Percentiles rank a stretch among this genome's conserved stretches.
These are phyloP conservation scores for Xylariaceae sp. DNA, from an alignment of 2,329 filamentous ascomycete species.

Conservation along the genomic window DNA sequence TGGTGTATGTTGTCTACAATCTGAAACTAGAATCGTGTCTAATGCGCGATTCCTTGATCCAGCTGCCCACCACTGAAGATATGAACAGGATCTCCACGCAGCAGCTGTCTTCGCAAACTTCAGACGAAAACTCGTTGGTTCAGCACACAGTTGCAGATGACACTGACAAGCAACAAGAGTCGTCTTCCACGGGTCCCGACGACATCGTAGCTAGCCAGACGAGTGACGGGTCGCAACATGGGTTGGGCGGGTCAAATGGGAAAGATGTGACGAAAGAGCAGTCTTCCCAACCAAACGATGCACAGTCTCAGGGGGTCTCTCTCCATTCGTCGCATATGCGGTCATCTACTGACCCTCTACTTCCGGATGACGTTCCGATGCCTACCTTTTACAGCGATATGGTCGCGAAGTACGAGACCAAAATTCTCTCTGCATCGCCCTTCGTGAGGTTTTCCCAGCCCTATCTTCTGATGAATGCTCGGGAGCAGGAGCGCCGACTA, in stretches of 20 bases:
- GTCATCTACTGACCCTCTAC: conserved; percentile 47
- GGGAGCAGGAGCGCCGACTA: conserved; percentile 82
- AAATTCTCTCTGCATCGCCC: conserved; percentile 88
- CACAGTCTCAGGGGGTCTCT: conserved; percentile 31
- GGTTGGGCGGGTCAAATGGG: conserved; percentile 1
- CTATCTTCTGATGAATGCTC: conserved; percentile 84
- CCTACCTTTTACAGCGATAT: conserved; percentile 94
- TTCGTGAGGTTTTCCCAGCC: conserved; percentile 95
- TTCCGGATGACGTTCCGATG: conserved; percentile 74
- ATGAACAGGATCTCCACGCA: conserved; percentile 36
- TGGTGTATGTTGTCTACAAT: conserved; percentile 99
- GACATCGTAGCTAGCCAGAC: conserved; percentile 22
- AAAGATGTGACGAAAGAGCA: conserved; percentile 14
- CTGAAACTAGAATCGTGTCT: conserved; percentile 91
- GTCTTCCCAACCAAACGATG: conserved; percentile 6
- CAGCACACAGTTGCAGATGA: conserved; percentile 23
- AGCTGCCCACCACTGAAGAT: conserved; percentile 63
- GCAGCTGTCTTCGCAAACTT: conserved; percentile 29
- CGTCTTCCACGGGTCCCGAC: conserved; percentile 21
- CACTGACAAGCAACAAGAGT: conserved; percentile 21
- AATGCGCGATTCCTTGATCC: conserved; percentile 86
- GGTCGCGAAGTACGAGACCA: conserved; percentile 88
- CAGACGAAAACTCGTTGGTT: conserved; percentile 36
- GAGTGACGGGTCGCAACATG: conserved; percentile 21
- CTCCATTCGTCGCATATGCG: conserved; percentile 43